phyloP scores from a whole-genome alignment of 1,284 basidiomycete species.

The Trametes versicolor region DNA sequence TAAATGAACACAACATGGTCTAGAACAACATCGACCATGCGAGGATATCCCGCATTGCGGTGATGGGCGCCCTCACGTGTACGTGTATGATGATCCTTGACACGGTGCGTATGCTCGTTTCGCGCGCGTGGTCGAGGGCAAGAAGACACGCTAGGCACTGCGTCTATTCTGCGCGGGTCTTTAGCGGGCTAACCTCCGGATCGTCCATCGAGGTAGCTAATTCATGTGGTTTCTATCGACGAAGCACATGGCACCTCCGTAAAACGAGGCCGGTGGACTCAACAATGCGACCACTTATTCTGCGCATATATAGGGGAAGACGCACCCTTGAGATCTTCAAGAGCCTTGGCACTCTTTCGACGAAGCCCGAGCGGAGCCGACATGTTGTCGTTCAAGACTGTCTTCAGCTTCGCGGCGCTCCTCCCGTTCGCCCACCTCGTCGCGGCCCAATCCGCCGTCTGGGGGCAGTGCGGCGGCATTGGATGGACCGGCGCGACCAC shows the following conservation, averaged over 20 bases:
- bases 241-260: not conserved
- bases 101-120: not conserved
- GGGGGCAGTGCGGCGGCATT: constrained; percentile 25
- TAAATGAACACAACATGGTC: not conserved
- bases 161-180: constrained; percentile 11
- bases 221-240: too few species aligned
- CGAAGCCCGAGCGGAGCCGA: too few species aligned
- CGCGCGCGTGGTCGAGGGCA: constrained; percentile 1
- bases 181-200: constrained; percentile 19
- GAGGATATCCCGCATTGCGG: constrained; percentile 8
- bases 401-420: constrained; percentile 39
- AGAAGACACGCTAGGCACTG: not conserved
- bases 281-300: not conserved
- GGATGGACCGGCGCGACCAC: constrained; percentile 21
- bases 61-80: constrained; percentile 5
- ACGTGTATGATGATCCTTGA: not conserved
- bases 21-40: not conserved
- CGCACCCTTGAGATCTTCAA: not conserved
- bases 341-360: not conserved
- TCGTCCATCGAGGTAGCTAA: too few species aligned
- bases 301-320: constrained; percentile 1
- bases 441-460: constrained; percentile 38
- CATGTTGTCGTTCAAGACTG: constrained; percentile 34
- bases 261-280: not conserved
- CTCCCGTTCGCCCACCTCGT: constrained; percentile 40